Conservation (phyloP, 2,329 filamentous ascomycete species). For the Claviceps sorghi region DNA sequence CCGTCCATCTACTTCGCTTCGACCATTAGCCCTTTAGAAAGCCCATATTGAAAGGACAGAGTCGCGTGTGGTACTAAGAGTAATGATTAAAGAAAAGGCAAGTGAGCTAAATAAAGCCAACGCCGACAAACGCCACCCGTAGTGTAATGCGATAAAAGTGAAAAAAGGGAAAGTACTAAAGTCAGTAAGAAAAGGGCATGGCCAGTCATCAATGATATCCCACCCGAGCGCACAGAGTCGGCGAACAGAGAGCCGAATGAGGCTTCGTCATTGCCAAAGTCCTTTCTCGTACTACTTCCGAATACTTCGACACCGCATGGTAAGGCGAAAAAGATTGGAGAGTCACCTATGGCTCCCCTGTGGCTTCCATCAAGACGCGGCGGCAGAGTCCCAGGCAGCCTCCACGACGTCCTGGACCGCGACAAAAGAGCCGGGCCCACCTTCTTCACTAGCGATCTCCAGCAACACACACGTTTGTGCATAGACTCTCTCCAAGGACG, state of each 20-base stretch:
- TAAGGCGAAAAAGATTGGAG: neutral
- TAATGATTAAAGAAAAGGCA: neutral
- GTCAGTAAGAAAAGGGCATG: neutral
- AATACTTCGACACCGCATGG: neutral
- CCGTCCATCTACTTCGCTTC: too few species aligned
- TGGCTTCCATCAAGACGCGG: neutral
- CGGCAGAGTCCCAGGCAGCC: slow-evolving; percentile 21
- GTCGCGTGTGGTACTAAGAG: neutral
- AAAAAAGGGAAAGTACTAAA: neutral
- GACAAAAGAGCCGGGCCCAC: slow-evolving; percentile 70
- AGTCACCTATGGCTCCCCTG: neutral
- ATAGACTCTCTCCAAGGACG: slow-evolving; percentile 71
- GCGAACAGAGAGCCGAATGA: neutral
- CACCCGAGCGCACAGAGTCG: too few species aligned
- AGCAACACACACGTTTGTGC: slow-evolving; percentile 77
- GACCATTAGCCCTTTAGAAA: too few species aligned
- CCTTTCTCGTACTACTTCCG: neutral
- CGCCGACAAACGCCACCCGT: slow-evolving; percentile 3
- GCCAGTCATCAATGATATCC: neutral
- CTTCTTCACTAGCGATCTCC: slow-evolving; percentile 66
- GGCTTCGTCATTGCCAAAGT: neutral
- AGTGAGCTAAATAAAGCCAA: neutral
- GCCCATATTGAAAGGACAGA: too few species aligned
- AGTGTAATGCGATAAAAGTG: slow-evolving; percentile 1
- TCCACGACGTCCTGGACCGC: slow-evolving; percentile 39